Evolutionary conservation across 78 protist species (phyloP), one percentile per base, ranked within the genome.

Genomic region (Tieghemostelium lacteum): DNA sequence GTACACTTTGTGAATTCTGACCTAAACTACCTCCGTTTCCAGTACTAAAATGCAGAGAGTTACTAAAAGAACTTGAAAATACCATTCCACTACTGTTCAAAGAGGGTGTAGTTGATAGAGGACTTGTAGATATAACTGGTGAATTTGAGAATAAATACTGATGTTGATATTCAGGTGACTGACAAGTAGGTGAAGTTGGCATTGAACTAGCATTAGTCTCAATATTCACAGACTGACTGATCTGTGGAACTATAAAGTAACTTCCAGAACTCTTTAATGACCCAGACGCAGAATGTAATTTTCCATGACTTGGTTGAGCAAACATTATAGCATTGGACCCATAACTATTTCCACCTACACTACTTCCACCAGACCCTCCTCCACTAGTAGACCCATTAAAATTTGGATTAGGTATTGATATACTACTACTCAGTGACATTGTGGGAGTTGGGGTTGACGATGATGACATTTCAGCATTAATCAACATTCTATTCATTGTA

Each of bases 401-500:
- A 61, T 24, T 61, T 29, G 2, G 36, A 61, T 29, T 61, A 29
- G n/a, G n/a, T n/a, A n/a, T n/a, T n/a, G n/a, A n/a, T n/a, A n/a
- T n/a, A n/a, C n/a, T n/a, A n/a, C n/a, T n/a, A n/a, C n/a, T n/a
- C n/a, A n/a, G n/a, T n/a, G n/a, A n/a, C n/a, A n/a, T n/a, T n/a
- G n/a, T n/a, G n/a, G n/a, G n/a, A n/a, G n/a, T n/a, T n/a, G n/a
- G 29, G 29, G 71, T 29, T n/a, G 49, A 8, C 10, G 29, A 49
- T 2, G 39, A 22, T 16, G 8, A 29, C 6, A 17, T 24, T 28
- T 83, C 91, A 1, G 91, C 91, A 3, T 45, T 52, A 14, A 66
- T 45, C 24, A 83, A 22, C 91, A 83, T 83, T 29, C 54, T 50
- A 42, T 83, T 62, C 75, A 83, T 83, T 28, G 91, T 73, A 66